Evolutionary conservation across 1,284 basidiomycete genomes (phyloP), one percentile per base, ranked within the genome.

Genomic region (Apiotrichum gamsii): DNA sequence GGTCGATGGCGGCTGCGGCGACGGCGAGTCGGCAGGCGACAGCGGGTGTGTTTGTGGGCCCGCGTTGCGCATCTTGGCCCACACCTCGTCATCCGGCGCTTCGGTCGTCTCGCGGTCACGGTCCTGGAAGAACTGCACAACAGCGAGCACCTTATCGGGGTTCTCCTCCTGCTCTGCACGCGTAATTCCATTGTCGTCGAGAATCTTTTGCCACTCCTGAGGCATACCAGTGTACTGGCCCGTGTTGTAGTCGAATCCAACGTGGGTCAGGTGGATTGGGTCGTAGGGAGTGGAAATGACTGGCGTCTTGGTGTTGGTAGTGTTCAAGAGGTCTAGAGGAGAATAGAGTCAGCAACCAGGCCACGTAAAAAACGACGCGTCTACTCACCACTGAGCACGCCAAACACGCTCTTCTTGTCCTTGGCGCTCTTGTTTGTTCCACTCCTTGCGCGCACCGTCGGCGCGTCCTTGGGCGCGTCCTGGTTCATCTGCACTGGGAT

Each of bases 261-360:
- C 95, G 67, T 99, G 95, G 0, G 94, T 98, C 59, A 99, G 83
- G 75, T 98, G 95, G 32, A 98, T 93, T n/a, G 95, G 95, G 72
- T 98, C 95, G 70, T 96, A 98, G 0, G 79, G 94, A 3, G 90
- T 95, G 59, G 88, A 93, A 75, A 99, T 98, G 73, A 95, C 90
- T 16, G 85, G 84, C 34, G 41, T 47, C 46, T 54, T 54, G 36
- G 41, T 38, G 25, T 35, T 43, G 49, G 81, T 79, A 41, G 80
- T 78, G 39, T 80, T 78, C 65, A 93, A 82, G 57, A 93, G 82
- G 59, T 89, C 87, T 77, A 54, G 14, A 23, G n/a, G n/a, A n/a
- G n/a, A n/a, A n/a, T n/a, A n/a, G n/a, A n/a, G n/a, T n/a, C n/a
- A n/a, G 14, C 28, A 16, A n/a, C 18, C 25, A 15, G 8, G 13